These are phyloP conservation scores for Keithomyces neogunnii DNA, from an alignment of 2,329 filamentous ascomycete genomes.

Conservation along the genomic window DNA sequence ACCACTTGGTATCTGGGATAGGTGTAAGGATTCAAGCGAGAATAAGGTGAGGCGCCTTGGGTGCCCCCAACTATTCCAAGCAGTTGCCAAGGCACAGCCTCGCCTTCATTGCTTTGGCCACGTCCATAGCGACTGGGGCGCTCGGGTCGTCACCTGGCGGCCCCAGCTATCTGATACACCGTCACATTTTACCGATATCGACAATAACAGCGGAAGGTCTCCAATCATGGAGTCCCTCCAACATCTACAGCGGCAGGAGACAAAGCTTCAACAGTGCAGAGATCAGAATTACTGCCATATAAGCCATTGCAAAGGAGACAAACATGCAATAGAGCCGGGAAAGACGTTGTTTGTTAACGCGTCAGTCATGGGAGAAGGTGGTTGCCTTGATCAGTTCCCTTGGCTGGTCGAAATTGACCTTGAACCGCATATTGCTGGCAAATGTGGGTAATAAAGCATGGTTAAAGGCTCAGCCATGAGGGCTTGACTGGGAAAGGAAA, in stretches of 20 bases:
- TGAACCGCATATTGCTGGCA: no score
- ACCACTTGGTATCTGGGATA: not conserved
- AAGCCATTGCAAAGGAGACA: not conserved
- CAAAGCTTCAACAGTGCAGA: not conserved
- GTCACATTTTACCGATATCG: constrained; percentile 38
- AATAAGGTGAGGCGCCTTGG: constrained; percentile 15
- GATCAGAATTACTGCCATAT: not conserved
- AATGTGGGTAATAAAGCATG: no score
- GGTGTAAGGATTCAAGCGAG: constrained; percentile 1
- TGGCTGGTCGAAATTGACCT: not conserved
- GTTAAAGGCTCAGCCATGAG: no score
- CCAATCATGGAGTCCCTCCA: not conserved
- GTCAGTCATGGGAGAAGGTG: not conserved
- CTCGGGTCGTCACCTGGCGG: constrained; percentile 40
- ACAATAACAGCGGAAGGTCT: constrained; percentile 24
- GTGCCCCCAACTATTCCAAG: constrained; percentile 21
- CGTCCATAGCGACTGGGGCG: constrained; percentile 24
- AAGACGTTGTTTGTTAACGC: not conserved
- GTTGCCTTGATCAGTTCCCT: not conserved
- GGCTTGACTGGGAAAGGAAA: no score
- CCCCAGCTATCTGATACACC: constrained; percentile 15
- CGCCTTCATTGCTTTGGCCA: constrained; percentile 29
- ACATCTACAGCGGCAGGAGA: not conserved
- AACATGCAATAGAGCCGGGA: not conserved
- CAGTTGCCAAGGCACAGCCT: constrained; percentile 20